phyloP scores from a whole-genome alignment of 106 monocot genomes.

The Platanthera guangdongensis region DNA sequence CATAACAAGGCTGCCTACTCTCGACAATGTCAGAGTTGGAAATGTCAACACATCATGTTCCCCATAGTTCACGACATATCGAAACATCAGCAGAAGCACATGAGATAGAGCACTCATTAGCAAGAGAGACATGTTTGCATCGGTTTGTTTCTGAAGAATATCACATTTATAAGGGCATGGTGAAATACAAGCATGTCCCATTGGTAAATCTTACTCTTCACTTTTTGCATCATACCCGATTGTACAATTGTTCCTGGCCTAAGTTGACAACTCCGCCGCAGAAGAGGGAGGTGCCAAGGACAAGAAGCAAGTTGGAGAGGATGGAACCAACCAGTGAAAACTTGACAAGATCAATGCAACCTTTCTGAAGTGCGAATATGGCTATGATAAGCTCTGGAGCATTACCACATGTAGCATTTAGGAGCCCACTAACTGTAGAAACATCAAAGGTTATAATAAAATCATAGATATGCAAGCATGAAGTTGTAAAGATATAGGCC shows the following conservation, averaged over 20 bases:
- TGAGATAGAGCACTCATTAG: slow-evolving; percentile 36
- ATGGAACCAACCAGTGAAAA: slow-evolving; percentile 67
- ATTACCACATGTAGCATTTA: slow-evolving; percentile 40
- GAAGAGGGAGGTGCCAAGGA: slow-evolving; percentile 69
- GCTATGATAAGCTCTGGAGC: slow-evolving; percentile 76
- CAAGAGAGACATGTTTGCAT: slow-evolving; percentile 31
- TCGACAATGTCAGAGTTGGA: slow-evolving; percentile 21
- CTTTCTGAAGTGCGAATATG: slow-evolving; percentile 40
- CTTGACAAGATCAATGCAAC: slow-evolving; percentile 68
- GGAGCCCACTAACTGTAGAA: slow-evolving; percentile 59
- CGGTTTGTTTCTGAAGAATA: slow-evolving; percentile 41
- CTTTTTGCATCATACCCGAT: slow-evolving; percentile 29
- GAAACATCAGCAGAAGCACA: slow-evolving; percentile 24
- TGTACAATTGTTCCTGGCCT: slow-evolving; percentile 44
- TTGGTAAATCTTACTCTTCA: neutral
- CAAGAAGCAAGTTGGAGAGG: slow-evolving; percentile 86
- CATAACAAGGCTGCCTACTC: slow-evolving; percentile 37
- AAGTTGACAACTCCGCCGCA: slow-evolving; percentile 65
- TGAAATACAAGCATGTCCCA: neutral
- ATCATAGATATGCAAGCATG: too few species aligned
- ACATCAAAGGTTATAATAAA: neutral
- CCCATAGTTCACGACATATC: neutral
- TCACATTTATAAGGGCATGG: neutral
- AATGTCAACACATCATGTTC: too few species aligned
- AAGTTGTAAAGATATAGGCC: too few species aligned